A percentile compares a stretch with the other conserved stretches of the same genome.
These are phyloP conservation scores for Yarrowia keelungensis DNA, from an alignment of 805 yeast species.

Conservation along the genomic window DNA sequence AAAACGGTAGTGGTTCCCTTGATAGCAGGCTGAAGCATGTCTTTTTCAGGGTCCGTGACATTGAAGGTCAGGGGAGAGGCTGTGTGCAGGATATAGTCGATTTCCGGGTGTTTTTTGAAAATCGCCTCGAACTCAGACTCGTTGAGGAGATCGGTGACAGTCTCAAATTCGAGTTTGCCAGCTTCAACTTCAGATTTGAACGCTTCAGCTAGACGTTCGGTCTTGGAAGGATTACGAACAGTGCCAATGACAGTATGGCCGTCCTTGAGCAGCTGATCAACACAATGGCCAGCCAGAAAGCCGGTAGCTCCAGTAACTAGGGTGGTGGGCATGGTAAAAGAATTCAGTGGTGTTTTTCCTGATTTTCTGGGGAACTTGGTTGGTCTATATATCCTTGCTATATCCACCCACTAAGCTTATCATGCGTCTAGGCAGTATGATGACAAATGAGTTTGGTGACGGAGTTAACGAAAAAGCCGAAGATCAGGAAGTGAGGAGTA, in stretches of 20 bases:
- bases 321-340: conserved; percentile 42
- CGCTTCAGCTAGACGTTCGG: conserved; percentile 46
- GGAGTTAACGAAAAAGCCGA: too few relatives aligned
- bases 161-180: conserved; percentile 46
- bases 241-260: conserved; percentile 58
- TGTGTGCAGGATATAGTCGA: conserved; percentile 52
- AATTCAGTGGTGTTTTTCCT: too few relatives aligned
- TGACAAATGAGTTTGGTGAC: too few relatives aligned
- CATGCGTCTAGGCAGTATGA: not conserved
- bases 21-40: conserved; percentile 57
- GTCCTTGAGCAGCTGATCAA: conserved; percentile 51
- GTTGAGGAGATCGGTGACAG: conserved; percentile 48
- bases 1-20: conserved; percentile 56
- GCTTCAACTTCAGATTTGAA: conserved; percentile 41
- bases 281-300: conserved; percentile 55
- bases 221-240: conserved; percentile 55
- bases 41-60: conserved; percentile 52
- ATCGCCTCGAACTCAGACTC: conserved; percentile 57
- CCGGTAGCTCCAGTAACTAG: conserved; percentile 58
- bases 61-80: conserved; percentile 52
- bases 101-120: conserved; percentile 52
- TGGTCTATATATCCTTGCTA: too few relatives aligned
- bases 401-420: not conserved
- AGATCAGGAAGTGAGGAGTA: too few relatives aligned
- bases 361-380: too few relatives aligned